Conservation (phyloP, 2,329 filamentous ascomycete genomes). For the Diplocarpon rosae region DNA sequence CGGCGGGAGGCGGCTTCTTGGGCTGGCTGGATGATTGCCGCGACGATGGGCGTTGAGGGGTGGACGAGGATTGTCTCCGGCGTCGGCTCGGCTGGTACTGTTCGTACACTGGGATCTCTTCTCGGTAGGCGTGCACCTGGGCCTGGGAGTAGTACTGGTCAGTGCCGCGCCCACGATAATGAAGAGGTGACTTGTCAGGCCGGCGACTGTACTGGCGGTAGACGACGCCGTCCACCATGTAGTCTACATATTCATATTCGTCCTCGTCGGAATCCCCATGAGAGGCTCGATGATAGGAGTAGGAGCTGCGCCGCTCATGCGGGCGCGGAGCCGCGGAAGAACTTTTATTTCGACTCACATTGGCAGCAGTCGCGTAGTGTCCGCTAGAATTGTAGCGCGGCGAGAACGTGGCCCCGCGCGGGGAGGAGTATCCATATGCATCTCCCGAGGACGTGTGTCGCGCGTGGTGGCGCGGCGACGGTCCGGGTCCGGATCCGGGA, state of each 20-base stretch:
- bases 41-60: constrained; percentile 23
- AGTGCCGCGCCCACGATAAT: constrained; percentile 29
- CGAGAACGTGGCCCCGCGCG: constrained; percentile 21
- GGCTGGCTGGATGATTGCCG: constrained; percentile 18
- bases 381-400: constrained; percentile 28
- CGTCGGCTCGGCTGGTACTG: constrained; percentile 15
- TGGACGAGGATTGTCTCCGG: constrained; percentile 24
- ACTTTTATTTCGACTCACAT: constrained; percentile 30
- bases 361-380: constrained; percentile 29
- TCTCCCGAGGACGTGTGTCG: constrained; percentile 26
- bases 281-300: constrained; percentile 27
- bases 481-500: constrained; percentile 9
- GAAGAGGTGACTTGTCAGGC: constrained; percentile 23
- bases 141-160: constrained; percentile 27
- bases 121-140: constrained; percentile 23
- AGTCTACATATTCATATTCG: constrained; percentile 26
- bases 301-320: constrained; percentile 25
- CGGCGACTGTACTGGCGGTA: constrained; percentile 20
- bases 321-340: constrained; percentile 25
- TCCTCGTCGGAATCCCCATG: constrained; percentile 29
- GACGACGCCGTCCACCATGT: constrained; percentile 21
- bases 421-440: constrained; percentile 19
- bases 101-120: constrained; percentile 22
- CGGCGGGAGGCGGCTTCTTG: constrained; percentile 28
- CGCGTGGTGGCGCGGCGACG: constrained; percentile 23